Base-by-base conservation (phyloP, 495 filamentous ascomycete species). In the Tuber indicum region DNA sequence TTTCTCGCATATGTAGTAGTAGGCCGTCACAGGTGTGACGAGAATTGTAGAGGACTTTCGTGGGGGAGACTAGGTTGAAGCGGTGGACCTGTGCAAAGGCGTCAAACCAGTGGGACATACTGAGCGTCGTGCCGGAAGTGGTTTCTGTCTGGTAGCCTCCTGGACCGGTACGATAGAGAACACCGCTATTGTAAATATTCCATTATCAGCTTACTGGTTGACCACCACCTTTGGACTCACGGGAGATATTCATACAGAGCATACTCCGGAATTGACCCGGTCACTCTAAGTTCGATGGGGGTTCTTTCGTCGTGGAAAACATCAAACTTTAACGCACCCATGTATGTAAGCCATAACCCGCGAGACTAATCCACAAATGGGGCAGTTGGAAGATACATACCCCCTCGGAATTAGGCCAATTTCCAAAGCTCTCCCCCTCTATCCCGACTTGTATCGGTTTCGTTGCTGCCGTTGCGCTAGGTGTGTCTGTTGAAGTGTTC, bases 31-130 rank as follows among this genome's bases (percentile, higher is more conserved):
- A 87, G 45, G 90, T 89, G 47, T 87, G 87, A 2, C 92, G 88
- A n/a, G 91, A 93, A 71, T 91, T 92, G 83, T 94, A 94, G n/a
- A 87, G 84, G 5, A 94, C 89, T 42, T 84, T 84, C 1, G 84
- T 85, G 0, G 81, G 83, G 32, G 81, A 78, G 39, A 87, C 77
- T 46, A 94, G 90, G 75, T 92, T 86, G 84, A 96, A 94, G 21
- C 89, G 88, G 79, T 94, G 92, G 3, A 89, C 89, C 76, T 93
- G 91, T n/a, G 87, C 87, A 69, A 94, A 89, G n/a, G 91, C 90
- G 83, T 94, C 91, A 76, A 94, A 93, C 93, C 92, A 96, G 81
- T 96, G 93, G 0, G 84, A 87, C 12, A 89, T 84, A 43, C 85
- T 84, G 78, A 89, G 89, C 0, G 87, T 88, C 2, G 87, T 87